Base-by-base conservation (phyloP, 306 rosid species). In the Dryas octopetala region DNA sequence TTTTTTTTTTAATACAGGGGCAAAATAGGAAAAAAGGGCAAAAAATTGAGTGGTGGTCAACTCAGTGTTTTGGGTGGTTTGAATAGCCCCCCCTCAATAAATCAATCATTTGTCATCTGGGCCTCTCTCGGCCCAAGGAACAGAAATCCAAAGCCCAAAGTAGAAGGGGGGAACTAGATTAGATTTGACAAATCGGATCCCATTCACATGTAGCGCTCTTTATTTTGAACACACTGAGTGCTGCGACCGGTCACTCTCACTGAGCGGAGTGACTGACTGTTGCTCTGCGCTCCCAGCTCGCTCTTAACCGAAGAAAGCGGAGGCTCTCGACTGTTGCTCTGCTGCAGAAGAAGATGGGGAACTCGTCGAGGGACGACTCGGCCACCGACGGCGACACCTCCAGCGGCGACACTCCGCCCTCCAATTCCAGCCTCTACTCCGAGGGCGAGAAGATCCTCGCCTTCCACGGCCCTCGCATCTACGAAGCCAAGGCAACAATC, bases 401-500 rank as follows among this genome's bases (percentile, higher is more conserved):
- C 48, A 83, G 86, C 81, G 93, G 91, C 77, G 96, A 79, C 68
- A 71, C 81, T 81, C 86, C 80, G 15, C 93, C 93, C 43, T 49
- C 92, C 72, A 79, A 83, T 55, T 51, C 89, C 65, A 76, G 73
- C 62, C 75, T 81, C 61, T 93, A 76, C 91, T 70, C 87, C 55
- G 96, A 83, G 62, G 92, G 92, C 55, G 98, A 93, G 82, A 93
- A 84, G 86, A 96, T 93, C 47, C 92, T 93, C 50, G 98, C 97
- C 17, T 89, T 88, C 68, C 97, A 91, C 38, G 97, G 97, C 55
- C 94, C 92, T 80, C 91, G 97, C 83, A 87, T 93, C 90, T 93
- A 93, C 80, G 96, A 91, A 88, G 97, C 98, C 77, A 91, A 91
- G 98, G 98, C 75, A 73, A 48, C 38, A 32, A 48, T 32, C 19